phyloP scores from a whole-genome alignment of 352 stramenopile species.

The Pythium brassicae region DNA sequence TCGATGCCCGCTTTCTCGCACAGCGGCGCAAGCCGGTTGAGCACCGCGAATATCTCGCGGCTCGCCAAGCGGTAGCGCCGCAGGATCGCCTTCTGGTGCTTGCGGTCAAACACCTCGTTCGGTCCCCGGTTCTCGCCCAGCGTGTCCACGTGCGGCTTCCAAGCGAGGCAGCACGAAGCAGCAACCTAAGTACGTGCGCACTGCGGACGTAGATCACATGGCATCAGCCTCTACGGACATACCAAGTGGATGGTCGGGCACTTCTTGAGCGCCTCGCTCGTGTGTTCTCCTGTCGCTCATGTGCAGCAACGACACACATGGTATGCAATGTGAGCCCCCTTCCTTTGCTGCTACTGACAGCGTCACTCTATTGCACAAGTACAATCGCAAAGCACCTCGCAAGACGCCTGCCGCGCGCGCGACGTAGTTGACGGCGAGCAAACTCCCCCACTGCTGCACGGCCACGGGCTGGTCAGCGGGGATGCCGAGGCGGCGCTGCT shows the following conservation, averaged over 20 bases:
- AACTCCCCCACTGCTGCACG: slow-evolving; percentile 81
- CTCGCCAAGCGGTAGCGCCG: slow-evolving; percentile 75
- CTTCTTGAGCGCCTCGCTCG: slow-evolving; percentile 58
- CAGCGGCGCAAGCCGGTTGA: slow-evolving; percentile 40
- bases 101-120: slow-evolving; percentile 57
- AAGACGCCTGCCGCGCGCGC: slow-evolving; percentile 67
- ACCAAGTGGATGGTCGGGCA: slow-evolving; percentile 79
- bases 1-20: slow-evolving; percentile 80
- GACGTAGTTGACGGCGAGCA: slow-evolving; percentile 83
- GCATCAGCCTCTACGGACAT: background rate
- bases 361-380: background rate
- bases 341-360: background rate
- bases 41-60: slow-evolving; percentile 68
- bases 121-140: slow-evolving; percentile 70
- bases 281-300: slow-evolving; percentile 51
- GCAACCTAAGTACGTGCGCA: background rate
- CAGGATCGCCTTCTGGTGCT: slow-evolving; percentile 80
- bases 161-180: too few species aligned
- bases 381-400: slow-evolving; percentile 24
- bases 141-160: slow-evolving; percentile 77
- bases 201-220: background rate
- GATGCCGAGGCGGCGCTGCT: slow-evolving; percentile 70
- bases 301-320: background rate
- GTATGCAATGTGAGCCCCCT: background rate
- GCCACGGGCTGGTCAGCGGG: slow-evolving; percentile 56